Percentiles rank a stretch among this genome's conserved stretches.
phyloP scores from a whole-genome alignment of 176 grass and related monocot species.

The Juncus inflexus region DNA sequence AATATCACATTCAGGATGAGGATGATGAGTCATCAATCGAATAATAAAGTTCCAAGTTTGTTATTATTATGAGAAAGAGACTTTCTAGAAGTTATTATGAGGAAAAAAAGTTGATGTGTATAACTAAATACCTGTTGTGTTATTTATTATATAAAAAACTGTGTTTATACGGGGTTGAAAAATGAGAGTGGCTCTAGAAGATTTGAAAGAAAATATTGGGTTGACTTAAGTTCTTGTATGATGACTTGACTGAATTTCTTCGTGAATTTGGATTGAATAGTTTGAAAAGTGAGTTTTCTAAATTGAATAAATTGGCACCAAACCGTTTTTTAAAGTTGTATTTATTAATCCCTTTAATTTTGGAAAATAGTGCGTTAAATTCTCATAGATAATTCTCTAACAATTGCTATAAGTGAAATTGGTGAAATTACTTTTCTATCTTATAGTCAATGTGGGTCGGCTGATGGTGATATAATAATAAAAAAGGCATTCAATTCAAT shows the following conservation, averaged over 20 bases:
- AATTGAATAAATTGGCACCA: no score
- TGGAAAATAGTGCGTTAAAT: no score
- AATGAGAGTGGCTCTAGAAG: no score
- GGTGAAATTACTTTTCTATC: no score
- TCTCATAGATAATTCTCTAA: no score
- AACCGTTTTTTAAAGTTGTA: no score
- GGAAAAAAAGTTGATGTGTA: slow-evolving; percentile 10
- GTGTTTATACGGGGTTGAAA: no score
- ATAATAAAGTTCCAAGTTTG: neutral
- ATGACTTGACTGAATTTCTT: no score
- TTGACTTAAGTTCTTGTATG: neutral
- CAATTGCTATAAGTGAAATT: no score
- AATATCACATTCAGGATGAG: slow-evolving; percentile 65
- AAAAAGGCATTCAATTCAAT: neutral
- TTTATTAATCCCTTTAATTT: no score
- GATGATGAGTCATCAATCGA: slow-evolving; percentile 16
- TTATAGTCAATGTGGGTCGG: neutral
- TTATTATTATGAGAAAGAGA: neutral
- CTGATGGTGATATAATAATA: slow-evolving; percentile 9
- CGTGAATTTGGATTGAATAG: no score
- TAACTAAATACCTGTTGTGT: slow-evolving; percentile 10
- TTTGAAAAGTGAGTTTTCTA: no score
- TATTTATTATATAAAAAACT: slow-evolving; percentile 1
- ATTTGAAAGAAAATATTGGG: neutral
- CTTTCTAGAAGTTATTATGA: neutral